Evolutionary conservation across 139 green algal species (phyloP).

Genomic region (Volvox reticuliferus): DNA sequence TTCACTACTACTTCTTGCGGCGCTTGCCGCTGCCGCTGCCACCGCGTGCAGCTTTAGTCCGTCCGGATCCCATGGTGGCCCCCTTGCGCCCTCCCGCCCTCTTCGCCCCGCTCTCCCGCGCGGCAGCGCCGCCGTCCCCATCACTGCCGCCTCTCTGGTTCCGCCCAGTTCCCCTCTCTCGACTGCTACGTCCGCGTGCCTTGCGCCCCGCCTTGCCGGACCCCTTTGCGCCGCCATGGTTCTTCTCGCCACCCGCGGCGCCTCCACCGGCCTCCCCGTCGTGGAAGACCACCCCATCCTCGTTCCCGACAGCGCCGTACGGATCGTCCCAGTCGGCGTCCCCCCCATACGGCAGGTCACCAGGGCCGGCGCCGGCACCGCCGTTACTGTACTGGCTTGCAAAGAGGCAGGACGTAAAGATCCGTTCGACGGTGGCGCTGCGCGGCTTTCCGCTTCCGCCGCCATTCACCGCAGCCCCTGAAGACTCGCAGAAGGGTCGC

Average conservation of each 20-base stretch:
- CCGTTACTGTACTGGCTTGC: background rate
- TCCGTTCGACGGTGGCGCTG: background rate
- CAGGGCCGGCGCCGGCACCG: background rate
- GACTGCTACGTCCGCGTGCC: background rate
- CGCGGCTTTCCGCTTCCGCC: background rate
- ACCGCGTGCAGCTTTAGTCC: background rate
- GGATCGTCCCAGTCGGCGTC: background rate
- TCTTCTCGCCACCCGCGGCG: background rate
- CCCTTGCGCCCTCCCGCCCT: background rate
- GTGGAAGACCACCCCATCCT: background rate
- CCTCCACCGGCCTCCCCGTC: background rate
- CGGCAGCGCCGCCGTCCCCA: background rate
- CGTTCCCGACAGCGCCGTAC: slow-evolving; percentile 6
- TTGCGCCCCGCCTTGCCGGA: background rate
- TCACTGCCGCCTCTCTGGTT: background rate
- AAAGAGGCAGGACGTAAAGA: slow-evolving; percentile 17
- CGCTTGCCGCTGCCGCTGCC: background rate
- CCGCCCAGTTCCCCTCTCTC: background rate
- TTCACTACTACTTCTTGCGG: background rate
- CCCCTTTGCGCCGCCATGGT: background rate
- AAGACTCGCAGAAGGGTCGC: no score
- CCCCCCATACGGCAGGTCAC: background rate
- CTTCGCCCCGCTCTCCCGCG: background rate
- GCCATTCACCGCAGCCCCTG: background rate
- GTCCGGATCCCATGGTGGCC: background rate